Percentiles rank a stretch among this genome's conserved stretches.
These are phyloP conservation scores for Whalleya microplaca DNA, from an alignment of 2,329 filamentous ascomycete species.

Conservation along the genomic window DNA sequence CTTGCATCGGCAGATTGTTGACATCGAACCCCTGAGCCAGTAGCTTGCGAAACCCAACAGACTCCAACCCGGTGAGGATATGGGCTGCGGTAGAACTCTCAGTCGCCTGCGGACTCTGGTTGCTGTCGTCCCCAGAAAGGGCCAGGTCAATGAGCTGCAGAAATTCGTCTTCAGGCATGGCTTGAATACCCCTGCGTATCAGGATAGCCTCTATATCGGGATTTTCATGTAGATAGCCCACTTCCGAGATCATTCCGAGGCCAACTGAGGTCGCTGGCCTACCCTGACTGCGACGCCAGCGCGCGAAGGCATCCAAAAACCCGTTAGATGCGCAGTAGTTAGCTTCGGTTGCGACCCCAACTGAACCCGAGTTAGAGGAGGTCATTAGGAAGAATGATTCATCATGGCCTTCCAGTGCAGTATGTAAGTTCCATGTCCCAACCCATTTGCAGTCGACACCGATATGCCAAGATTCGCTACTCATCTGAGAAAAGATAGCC, in stretches of 20 bases:
- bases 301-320: conserved; percentile 40
- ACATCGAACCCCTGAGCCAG: too few species aligned
- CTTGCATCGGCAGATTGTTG: too few species aligned
- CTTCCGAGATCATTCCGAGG: conserved; percentile 41
- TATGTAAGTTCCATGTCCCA: too few species aligned
- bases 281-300: conserved; percentile 31
- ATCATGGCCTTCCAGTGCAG: too few species aligned
- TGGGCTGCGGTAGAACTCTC: too few species aligned
- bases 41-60: too few species aligned
- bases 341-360: conserved; percentile 38
- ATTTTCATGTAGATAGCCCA: conserved; percentile 40
- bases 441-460: too few species aligned
- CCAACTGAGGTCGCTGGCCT: conserved; percentile 33
- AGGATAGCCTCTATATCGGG: conserved; percentile 27
- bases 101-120: too few species aligned
- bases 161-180: conserved; percentile 3
- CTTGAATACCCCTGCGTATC: conserved; percentile 24
- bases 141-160: conserved; percentile 5
- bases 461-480: too few species aligned
- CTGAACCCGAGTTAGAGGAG: conserved; percentile 33
- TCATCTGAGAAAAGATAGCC: too few species aligned
- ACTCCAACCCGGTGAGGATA: too few species aligned
- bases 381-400: conserved; percentile 39
- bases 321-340: conserved; percentile 44
- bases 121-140: too few species aligned